Evolutionary conservation across 768 basidiomycete species (phyloP).

Genomic region (Naganishia friedmannii): DNA sequence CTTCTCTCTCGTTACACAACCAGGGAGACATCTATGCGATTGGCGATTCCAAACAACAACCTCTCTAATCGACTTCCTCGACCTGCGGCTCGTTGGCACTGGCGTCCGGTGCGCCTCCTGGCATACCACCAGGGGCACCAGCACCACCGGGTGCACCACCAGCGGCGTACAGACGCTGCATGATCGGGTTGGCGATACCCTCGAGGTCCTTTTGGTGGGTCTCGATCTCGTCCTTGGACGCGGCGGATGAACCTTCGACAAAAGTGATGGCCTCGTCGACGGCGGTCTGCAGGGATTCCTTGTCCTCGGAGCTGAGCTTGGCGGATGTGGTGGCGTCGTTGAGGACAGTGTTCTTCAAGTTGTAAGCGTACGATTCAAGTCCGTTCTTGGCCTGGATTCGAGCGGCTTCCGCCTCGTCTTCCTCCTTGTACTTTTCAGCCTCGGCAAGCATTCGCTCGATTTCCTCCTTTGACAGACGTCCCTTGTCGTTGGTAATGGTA

Average conservation of each 20-base stretch:
- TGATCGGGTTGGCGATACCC: slow-evolving; percentile 67
- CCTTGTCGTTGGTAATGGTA: slow-evolving; percentile 95
- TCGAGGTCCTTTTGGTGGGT: slow-evolving; percentile 91
- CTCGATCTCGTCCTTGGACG: slow-evolving; percentile 89
- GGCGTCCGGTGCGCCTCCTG: slow-evolving; percentile 56
- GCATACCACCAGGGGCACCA: slow-evolving; percentile 65
- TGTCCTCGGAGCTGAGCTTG: slow-evolving; percentile 50
- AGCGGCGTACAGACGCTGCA: slow-evolving; percentile 60
- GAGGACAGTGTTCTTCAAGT: slow-evolving; percentile 75
- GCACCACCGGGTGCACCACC: slow-evolving; percentile 58
- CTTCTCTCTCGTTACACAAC: too few species aligned
- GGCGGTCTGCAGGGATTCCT: slow-evolving; percentile 78
- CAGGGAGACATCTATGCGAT: too few species aligned
- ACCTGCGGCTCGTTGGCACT: slow-evolving; percentile 74
- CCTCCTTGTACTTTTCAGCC: slow-evolving; percentile 55
- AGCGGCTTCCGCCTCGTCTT: slow-evolving; percentile 46
- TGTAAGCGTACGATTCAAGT: slow-evolving; percentile 92
- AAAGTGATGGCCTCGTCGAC: slow-evolving; percentile 83
- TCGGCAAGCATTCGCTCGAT: slow-evolving; percentile 60
- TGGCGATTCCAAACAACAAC: too few species aligned
- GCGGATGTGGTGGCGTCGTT: slow-evolving; percentile 53
- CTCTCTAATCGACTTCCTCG: slow-evolving; percentile 67
- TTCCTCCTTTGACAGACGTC: slow-evolving; percentile 70
- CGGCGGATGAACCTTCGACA: slow-evolving; percentile 77
- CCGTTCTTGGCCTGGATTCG: slow-evolving; percentile 69